Evolutionary conservation across 441 rosid species (phyloP).

Genomic region (Gossypium laxum): DNA sequence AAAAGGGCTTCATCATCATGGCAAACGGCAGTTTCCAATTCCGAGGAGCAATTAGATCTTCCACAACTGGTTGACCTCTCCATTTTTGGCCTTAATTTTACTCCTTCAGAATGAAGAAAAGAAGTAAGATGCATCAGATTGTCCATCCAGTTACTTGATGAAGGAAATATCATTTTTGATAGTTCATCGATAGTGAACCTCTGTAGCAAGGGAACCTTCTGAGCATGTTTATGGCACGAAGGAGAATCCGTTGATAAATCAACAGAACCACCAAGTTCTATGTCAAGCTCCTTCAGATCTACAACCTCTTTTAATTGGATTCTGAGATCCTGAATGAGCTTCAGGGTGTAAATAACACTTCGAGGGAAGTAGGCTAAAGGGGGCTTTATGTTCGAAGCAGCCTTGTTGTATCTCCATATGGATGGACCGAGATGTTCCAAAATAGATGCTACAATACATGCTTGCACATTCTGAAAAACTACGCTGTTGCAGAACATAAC

Average conservation of each 20-base stretch:
- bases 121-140: slow-evolving; percentile 59
- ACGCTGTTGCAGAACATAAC: slow-evolving; percentile 56
- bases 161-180: slow-evolving; percentile 57
- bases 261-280: slow-evolving; percentile 28
- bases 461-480: slow-evolving; percentile 61
- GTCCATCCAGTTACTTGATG: slow-evolving; percentile 80
- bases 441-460: slow-evolving; percentile 67
- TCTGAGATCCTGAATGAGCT: slow-evolving; percentile 72
- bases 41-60: slow-evolving; percentile 55
- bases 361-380: slow-evolving; percentile 80
- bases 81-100: slow-evolving; percentile 59
- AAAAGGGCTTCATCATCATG: slow-evolving; percentile 92
- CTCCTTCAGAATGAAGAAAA: slow-evolving; percentile 81
- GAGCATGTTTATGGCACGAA: slow-evolving; percentile 43
- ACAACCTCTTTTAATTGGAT: slow-evolving; percentile 41
- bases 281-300: slow-evolving; percentile 45
- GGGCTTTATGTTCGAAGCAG: slow-evolving; percentile 41
- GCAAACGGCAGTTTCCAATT: slow-evolving; percentile 65
- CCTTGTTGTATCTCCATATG: slow-evolving; percentile 62
- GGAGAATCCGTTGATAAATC: slow-evolving; percentile 34
- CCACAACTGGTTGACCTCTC: slow-evolving; percentile 59
- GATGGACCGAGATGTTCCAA: slow-evolving; percentile 66
- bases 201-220: slow-evolving; percentile 63
- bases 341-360: slow-evolving; percentile 50
- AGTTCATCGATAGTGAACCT: slow-evolving; percentile 56